A percentile compares a stretch with the other conserved stretches of the same genome.
Evolutionary conservation across 495 filamentous ascomycete genomes (phyloP).

Genomic region (Neurospora intermedia): DNA sequence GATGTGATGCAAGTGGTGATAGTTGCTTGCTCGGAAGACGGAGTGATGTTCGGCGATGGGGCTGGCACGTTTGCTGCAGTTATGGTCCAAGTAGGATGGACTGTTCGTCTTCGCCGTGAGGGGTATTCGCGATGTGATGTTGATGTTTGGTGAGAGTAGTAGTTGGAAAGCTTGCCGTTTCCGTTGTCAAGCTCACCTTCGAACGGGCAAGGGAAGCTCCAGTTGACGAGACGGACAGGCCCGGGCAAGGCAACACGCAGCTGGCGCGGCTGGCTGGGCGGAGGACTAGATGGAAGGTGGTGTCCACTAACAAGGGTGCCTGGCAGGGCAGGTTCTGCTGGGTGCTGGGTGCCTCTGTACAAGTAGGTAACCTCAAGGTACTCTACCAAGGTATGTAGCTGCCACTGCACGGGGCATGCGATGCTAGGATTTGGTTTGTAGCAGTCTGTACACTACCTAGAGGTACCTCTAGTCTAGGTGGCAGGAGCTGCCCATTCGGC

Average conservation of each 20-base stretch:
- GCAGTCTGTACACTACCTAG: background rate
- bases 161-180: slow-evolving; percentile 1
- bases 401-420: slow-evolving; percentile 8
- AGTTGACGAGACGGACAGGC: slow-evolving; percentile 7
- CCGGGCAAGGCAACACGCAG: slow-evolving; percentile 30
- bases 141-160: slow-evolving; percentile 2
- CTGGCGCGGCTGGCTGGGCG: slow-evolving; percentile 24
- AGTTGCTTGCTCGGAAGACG: background rate
- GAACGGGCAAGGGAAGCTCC: slow-evolving; percentile 9
- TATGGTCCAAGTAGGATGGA: background rate
- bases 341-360: background rate
- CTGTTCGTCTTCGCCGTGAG: background rate
- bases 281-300: background rate
- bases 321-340: background rate
- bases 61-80: background rate
- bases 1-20: slow-evolving; percentile 2
- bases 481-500: background rate
- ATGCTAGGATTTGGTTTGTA: slow-evolving; percentile 2
- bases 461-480: background rate
- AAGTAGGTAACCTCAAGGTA: background rate
- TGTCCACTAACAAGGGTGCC: slow-evolving; percentile 8
- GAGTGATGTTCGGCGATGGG: background rate
- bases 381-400: background rate
- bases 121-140: background rate
- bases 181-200: slow-evolving; percentile 6